Evolutionary conservation across 2,329 filamentous ascomycete species (phyloP).

Genomic region (Myriosclerotinia scirpicola): DNA sequence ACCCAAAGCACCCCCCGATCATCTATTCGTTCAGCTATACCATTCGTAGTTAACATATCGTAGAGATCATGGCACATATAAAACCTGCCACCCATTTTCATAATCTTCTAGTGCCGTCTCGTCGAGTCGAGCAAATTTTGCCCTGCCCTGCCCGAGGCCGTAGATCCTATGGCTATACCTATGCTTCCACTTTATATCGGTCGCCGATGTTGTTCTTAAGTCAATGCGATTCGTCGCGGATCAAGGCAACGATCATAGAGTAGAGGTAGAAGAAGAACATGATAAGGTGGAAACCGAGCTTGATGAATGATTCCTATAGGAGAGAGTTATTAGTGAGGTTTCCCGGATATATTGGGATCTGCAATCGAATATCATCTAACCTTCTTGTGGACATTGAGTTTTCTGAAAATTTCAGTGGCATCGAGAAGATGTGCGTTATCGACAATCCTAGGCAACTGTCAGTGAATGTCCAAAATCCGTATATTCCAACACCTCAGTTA

Average conservation of each 20-base stretch:
- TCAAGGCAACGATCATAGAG: constrained; percentile 64
- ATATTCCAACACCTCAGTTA: not conserved
- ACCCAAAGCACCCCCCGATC: not conserved
- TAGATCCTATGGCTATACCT: constrained; percentile 21
- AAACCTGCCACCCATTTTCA: constrained; percentile 22
- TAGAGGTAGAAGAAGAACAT: constrained; percentile 99
- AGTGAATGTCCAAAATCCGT: constrained; percentile 33
- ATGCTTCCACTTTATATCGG: constrained; percentile 33
- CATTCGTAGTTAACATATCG: constrained; percentile 23
- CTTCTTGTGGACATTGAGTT: constrained; percentile 99
- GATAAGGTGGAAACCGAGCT: constrained; percentile 96
- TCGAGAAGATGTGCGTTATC: constrained; percentile 97
- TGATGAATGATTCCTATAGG: constrained; percentile 90
- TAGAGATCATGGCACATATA: constrained; percentile 24
- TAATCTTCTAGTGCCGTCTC: constrained; percentile 5
- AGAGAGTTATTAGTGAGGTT: constrained; percentile 18
- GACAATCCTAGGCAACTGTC: constrained; percentile 67
- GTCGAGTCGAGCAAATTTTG: constrained; percentile 12
- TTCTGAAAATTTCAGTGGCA: constrained; percentile 98
- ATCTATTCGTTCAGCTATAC: constrained; percentile 14
- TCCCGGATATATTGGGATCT: not conserved
- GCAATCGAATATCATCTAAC: constrained; percentile 47
- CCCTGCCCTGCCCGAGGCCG: constrained; percentile 1
- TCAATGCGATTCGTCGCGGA: constrained; percentile 90
- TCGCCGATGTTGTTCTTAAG: constrained; percentile 33